phyloP scores from a whole-genome alignment of 2,329 filamentous ascomycete species.

The Epichloe gansuensis region DNA sequence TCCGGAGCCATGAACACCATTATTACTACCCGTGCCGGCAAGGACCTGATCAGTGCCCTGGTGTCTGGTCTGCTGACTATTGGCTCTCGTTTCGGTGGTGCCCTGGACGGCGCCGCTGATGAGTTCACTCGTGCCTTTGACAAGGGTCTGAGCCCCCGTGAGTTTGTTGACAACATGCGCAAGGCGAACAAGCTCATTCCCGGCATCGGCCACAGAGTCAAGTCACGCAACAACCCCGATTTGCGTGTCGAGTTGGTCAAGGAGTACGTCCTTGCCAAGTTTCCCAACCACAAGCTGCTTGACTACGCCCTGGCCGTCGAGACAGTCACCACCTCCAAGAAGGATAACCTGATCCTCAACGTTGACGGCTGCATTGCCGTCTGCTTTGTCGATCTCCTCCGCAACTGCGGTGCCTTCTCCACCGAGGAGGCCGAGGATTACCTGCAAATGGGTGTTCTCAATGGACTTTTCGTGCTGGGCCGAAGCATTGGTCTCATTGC shows the following conservation, averaged over 20 bases:
- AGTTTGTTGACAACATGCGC: slow-evolving; percentile 97
- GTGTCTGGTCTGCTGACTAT: slow-evolving; percentile 97
- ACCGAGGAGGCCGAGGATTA: slow-evolving; percentile 96
- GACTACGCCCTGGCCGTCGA: slow-evolving; percentile 98
- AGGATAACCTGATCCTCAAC: slow-evolving; percentile 99
- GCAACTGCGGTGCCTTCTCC: slow-evolving; percentile 96
- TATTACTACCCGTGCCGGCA: slow-evolving; percentile 97
- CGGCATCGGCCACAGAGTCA: slow-evolving; percentile 97
- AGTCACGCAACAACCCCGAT: slow-evolving; percentile 99
- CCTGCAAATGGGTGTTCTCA: slow-evolving; percentile 96
- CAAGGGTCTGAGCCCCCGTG: slow-evolving; percentile 94
- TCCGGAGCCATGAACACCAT: slow-evolving; percentile 99
- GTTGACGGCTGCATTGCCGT: slow-evolving; percentile 96
- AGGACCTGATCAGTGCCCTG: slow-evolving; percentile 91
- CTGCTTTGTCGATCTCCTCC: slow-evolving; percentile 94
- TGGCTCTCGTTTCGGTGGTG: slow-evolving; percentile 95
- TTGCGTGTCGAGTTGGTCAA: slow-evolving; percentile 98
- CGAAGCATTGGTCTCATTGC: slow-evolving; percentile 98
- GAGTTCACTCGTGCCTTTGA: slow-evolving; percentile 98
- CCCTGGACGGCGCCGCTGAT: slow-evolving; percentile 91
- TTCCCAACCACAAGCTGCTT: slow-evolving; percentile 95
- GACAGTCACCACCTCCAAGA: slow-evolving; percentile 97
- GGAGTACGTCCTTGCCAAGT: slow-evolving; percentile 95
- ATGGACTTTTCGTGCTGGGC: slow-evolving; percentile 97
- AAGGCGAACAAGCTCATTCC: slow-evolving; percentile 99